Percentiles rank a stretch among this genome's conserved stretches.
Conservation (phyloP, 179 eudicot genomes). For the Silene noctiflora region DNA sequence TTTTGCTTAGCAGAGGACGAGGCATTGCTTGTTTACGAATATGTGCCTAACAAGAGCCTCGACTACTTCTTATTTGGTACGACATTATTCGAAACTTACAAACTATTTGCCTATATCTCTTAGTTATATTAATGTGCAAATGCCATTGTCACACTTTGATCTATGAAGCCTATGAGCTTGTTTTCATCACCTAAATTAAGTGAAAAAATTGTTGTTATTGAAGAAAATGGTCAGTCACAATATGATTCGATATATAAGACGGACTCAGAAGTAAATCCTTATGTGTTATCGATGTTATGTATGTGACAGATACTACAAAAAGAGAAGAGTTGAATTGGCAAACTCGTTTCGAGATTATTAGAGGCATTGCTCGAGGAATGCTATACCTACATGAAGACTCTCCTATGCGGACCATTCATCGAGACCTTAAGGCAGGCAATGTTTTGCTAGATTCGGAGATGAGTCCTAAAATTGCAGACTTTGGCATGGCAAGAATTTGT, state of each 20-base stretch:
- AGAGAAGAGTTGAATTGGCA: constrained; percentile 26
- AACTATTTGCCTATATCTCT: too few relatives aligned
- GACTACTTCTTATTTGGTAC: constrained; percentile 30
- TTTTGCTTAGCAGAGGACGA: constrained; percentile 20
- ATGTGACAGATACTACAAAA: constrained; percentile 20
- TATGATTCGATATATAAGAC: too few relatives aligned
- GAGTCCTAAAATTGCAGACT: constrained; percentile 34
- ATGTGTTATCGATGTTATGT: not conserved
- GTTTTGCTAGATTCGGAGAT: constrained; percentile 30
- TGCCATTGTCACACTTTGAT: not conserved
- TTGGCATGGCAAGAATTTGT: constrained; percentile 33
- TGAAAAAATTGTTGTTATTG: too few relatives aligned
- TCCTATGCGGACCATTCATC: not conserved
- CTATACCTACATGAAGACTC: constrained; percentile 36
- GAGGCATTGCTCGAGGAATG: constrained; percentile 35
- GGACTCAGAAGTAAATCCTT: too few relatives aligned
- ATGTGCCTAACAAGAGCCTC: constrained; percentile 21
- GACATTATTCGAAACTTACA: not conserved
- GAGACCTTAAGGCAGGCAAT: constrained; percentile 26
- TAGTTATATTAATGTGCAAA: too few relatives aligned
- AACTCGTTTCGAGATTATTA: constrained; percentile 29
- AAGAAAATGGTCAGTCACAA: too few relatives aligned
- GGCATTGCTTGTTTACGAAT: constrained; percentile 25
- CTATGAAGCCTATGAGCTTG: too few relatives aligned
- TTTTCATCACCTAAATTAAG: too few relatives aligned